Percentiles rank a stretch among this genome's conserved stretches.
Evolutionary conservation across 1,284 basidiomycete species (phyloP).

Genomic region (Phellopilus nigrolimitatus): DNA sequence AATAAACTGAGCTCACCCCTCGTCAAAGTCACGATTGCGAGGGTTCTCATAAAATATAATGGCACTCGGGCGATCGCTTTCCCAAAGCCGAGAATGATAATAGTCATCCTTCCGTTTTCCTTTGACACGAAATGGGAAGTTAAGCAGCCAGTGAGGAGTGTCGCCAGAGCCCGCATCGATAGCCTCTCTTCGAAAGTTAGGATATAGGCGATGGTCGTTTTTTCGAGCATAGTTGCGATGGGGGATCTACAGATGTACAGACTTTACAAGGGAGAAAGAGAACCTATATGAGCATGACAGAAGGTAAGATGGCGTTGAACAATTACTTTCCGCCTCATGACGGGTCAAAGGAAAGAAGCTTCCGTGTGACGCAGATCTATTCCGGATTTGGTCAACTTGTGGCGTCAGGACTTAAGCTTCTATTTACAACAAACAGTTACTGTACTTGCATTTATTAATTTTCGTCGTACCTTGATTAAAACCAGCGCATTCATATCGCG

Average conservation of each 20-base stretch:
- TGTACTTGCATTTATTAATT: too few relatives aligned
- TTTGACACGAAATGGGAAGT: conserved; percentile 13
- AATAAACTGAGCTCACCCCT: conserved; percentile 5
- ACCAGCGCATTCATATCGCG: too few relatives aligned
- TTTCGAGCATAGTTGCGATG: neutral
- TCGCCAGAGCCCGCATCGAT: conserved; percentile 11
- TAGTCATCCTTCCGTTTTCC: conserved; percentile 17
- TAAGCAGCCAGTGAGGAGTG: neutral
- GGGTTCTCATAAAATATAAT: conserved; percentile 15
- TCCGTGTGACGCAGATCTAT: neutral
- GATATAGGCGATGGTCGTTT: conserved; percentile 8
- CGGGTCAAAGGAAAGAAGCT: neutral
- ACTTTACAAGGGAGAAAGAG: neutral
- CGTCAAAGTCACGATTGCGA: conserved; percentile 10
- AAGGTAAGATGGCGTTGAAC: neutral
- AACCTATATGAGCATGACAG: neutral
- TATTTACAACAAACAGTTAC: too few relatives aligned
- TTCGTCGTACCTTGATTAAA: too few relatives aligned
- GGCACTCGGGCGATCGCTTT: neutral
- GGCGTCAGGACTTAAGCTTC: too few relatives aligned
- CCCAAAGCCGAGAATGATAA: neutral
- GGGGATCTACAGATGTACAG: neutral
- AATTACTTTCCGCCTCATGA: neutral
- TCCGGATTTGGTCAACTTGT: too few relatives aligned
- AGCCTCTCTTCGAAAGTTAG: conserved; percentile 16